Evolutionary conservation across 2,329 filamentous ascomycete genomes (phyloP).

Genomic region (Claviceps capensis): DNA sequence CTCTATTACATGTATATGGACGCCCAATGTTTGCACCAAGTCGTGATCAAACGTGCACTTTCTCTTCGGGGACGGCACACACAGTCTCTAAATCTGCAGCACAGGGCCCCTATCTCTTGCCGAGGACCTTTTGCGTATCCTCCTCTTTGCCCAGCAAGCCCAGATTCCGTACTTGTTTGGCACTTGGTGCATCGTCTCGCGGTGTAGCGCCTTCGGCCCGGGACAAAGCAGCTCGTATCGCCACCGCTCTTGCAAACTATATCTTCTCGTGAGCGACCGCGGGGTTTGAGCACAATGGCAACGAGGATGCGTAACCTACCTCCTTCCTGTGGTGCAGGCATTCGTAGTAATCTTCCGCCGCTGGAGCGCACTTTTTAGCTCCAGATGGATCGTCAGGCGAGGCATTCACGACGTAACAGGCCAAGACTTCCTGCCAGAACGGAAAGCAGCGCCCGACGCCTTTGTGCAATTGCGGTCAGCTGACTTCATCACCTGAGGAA

Average conservation of each 20-base stretch:
- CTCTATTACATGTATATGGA: background rate
- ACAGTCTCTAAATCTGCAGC: background rate
- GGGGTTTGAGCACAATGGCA: no score
- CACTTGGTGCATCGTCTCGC: conserved; percentile 68
- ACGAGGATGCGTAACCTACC: conserved; percentile 38
- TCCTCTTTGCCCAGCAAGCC: conserved; percentile 76
- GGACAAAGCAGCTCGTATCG: conserved; percentile 73
- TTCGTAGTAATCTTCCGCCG: conserved; percentile 95
- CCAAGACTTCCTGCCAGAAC: conserved; percentile 98
- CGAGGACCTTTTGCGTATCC: conserved; percentile 51
- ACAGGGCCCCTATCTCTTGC: conserved; percentile 14
- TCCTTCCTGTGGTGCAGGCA: conserved; percentile 98
- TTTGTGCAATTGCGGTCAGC: conserved; percentile 19
- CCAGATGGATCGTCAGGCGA: conserved; percentile 62
- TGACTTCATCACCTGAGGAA: background rate
- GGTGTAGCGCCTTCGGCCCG: conserved; percentile 62
- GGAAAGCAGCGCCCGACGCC: conserved; percentile 77
- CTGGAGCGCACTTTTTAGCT: conserved; percentile 74
- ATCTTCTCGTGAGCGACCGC: conserved; percentile 9
- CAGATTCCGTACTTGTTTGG: conserved; percentile 75
- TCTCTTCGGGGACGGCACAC: background rate
- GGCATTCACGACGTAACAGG: conserved; percentile 95
- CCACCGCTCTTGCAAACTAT: conserved; percentile 63
- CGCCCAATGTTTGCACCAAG: background rate
- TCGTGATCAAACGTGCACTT: background rate